Percentiles rank a stretch among this genome's conserved stretches.
These are phyloP conservation scores for Talaromyces rugulosus DNA, from an alignment of 2,329 filamentous ascomycete genomes.

Conservation along the genomic window DNA sequence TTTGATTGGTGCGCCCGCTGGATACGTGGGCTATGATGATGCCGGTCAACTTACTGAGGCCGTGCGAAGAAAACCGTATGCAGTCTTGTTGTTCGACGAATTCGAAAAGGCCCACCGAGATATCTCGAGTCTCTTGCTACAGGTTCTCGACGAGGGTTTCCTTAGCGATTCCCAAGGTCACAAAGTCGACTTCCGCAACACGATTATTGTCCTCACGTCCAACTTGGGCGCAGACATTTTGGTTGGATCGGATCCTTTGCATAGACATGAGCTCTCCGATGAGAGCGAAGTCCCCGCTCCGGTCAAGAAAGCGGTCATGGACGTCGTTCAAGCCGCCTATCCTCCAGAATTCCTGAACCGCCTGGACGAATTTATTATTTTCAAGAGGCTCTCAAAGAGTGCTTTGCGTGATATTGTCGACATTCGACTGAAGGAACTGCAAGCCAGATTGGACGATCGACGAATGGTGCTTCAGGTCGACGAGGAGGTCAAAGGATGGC, in stretches of 20 bases:
- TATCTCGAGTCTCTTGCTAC: slow-evolving; percentile 84
- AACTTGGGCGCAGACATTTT: slow-evolving; percentile 93
- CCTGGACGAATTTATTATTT: slow-evolving; percentile 95
- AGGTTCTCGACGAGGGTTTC: slow-evolving; percentile 94
- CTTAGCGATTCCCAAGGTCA: slow-evolving; percentile 93
- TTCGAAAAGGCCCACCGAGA: slow-evolving; percentile 97
- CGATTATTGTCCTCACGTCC: slow-evolving; percentile 91
- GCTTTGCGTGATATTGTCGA: slow-evolving; percentile 91
- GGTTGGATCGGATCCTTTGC: slow-evolving; percentile 62
- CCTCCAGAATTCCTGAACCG: slow-evolving; percentile 95
- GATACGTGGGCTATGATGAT: slow-evolving; percentile 95
- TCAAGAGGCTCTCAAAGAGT: slow-evolving; percentile 73
- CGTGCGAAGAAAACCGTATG: slow-evolving; percentile 90
- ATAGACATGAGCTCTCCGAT: slow-evolving; percentile 57
- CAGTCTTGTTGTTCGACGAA: slow-evolving; percentile 91
- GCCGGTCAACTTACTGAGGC: slow-evolving; percentile 94
- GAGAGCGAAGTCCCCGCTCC: slow-evolving; percentile 68
- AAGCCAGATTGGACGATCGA: slow-evolving; percentile 75
- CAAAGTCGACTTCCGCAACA: slow-evolving; percentile 95
- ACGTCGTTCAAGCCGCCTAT: slow-evolving; percentile 70
- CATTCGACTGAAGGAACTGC: slow-evolving; percentile 81
- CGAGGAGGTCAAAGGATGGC: slow-evolving; percentile 73
- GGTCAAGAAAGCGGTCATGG: slow-evolving; percentile 78
- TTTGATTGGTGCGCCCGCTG: slow-evolving; percentile 86
- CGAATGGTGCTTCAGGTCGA: slow-evolving; percentile 73